Evolutionary conservation across 129 eudicot genomes (phyloP).

Genomic region (Lactuca saligna): DNA sequence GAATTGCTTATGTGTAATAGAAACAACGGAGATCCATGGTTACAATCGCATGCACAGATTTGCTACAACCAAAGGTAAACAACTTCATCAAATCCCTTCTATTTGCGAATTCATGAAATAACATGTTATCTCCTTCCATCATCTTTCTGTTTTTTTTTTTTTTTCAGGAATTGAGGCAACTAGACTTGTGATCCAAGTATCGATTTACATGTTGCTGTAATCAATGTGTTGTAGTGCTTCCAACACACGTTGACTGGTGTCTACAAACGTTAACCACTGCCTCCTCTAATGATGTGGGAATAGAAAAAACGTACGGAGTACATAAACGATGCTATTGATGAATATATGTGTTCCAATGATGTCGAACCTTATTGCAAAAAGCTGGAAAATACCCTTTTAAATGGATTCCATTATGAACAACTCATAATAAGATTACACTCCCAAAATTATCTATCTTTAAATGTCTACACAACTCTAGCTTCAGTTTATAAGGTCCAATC

Average conservation of each 20-base stretch:
- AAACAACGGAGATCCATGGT: slow-evolving; percentile 25
- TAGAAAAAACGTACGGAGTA: slow-evolving; percentile 33
- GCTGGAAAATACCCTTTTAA: slow-evolving; percentile 48
- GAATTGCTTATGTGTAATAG: slow-evolving; percentile 10
- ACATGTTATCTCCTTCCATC: too few species aligned
- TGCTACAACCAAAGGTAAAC: slow-evolving; percentile 71
- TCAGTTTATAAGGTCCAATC: slow-evolving; percentile 59
- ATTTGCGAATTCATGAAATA: neutral
- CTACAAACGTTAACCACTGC: slow-evolving; percentile 44
- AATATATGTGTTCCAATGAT: slow-evolving; percentile 41
- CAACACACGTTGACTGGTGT: too few species aligned
- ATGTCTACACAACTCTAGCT: slow-evolving; percentile 60
- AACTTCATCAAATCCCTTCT: neutral
- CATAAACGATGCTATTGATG: slow-evolving; percentile 47
- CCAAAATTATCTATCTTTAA: slow-evolving; percentile 51
- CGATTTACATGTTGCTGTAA: too few species aligned
- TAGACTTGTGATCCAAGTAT: too few species aligned
- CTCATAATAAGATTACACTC: slow-evolving; percentile 41
- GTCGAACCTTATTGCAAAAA: slow-evolving; percentile 59
- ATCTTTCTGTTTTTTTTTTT: slow-evolving; percentile 21
- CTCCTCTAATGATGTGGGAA: slow-evolving; percentile 9
- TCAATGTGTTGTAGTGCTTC: too few species aligned
- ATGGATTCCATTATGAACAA: slow-evolving; percentile 22
- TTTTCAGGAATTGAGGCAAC: too few species aligned
- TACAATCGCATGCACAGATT: slow-evolving; percentile 62